Evolutionary conservation across 306 rosid species (phyloP), one percentile per base, ranked within the genome.

Genomic region (Citrullus amarus): DNA sequence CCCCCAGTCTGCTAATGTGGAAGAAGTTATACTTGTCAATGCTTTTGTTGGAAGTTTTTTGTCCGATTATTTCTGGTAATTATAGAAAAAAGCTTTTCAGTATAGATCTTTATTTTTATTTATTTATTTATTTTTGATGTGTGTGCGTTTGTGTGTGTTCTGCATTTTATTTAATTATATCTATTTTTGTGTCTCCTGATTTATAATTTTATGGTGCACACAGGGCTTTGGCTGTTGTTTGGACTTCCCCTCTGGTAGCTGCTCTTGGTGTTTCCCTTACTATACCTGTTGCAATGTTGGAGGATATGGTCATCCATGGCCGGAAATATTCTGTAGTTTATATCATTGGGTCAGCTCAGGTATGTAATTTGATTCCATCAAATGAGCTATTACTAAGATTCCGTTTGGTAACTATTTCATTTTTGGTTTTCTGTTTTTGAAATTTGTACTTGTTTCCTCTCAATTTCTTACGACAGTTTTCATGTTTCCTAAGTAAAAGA

Each of bases 151-250:
- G 9, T 43, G 9, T 41, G 9, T 41, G 9, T 60, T n/a, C 57
- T 61, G 11, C 41, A 3, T 73, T 53, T 61, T 12, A 17, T 43
- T 51, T 12, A 48, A 48, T 11, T 51, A 18, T 36, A 0, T 32
- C 63, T 28, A 9, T 65, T 72, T 39, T 30, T 48, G 60, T 12
- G 60, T 12, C 61, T 39, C 58, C 57, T 25, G 54, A 46, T 22
- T 28, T 46, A 46, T 15, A 14, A 46, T 13, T 70, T 70, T 70
- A 46, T 25, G 36, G 16, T 16, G 43, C 38, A 20, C 17, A 44
- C 77, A 77, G 85, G 85, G 85, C 82, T 6, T 73, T 82, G 72
- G 85, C 75, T 54, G 81, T 82, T 78, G 81, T 78, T 65, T 82
- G 85, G 85, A 82, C 82, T 50, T 60, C 85, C 20, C 82, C 85